phyloP scores from a whole-genome alignment of 495 filamentous ascomycete genomes.

The Massariosphaeria phaeospora region DNA sequence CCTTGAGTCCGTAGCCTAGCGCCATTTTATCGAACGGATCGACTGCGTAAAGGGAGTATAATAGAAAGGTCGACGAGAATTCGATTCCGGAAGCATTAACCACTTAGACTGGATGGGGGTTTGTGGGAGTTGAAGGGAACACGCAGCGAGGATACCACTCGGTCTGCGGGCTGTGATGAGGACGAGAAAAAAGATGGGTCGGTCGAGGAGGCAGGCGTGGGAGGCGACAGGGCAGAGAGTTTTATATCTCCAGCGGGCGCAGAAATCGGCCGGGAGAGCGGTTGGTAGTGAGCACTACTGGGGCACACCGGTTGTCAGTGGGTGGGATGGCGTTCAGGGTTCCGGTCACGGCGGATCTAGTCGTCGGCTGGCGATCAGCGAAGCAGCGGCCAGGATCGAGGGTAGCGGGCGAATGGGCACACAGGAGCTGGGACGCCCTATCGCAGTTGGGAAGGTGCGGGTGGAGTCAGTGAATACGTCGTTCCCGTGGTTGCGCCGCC shows the following conservation, averaged over 20 bases:
- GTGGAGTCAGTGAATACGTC: too few relatives aligned
- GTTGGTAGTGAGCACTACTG: too few relatives aligned
- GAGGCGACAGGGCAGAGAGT: background rate
- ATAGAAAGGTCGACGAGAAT: constrained; percentile 38
- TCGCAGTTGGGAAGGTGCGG: too few relatives aligned
- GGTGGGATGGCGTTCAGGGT: too few relatives aligned
- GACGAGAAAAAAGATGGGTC: background rate
- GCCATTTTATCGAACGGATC: constrained; percentile 51
- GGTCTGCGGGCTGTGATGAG: background rate
- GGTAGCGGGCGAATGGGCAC: too few relatives aligned
- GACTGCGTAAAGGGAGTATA: constrained; percentile 37
- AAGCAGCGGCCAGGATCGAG: too few relatives aligned
- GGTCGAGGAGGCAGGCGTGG: background rate
- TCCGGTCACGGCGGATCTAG: too few relatives aligned
- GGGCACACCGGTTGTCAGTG: too few relatives aligned
- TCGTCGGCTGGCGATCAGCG: too few relatives aligned
- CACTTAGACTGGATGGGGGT: constrained; percentile 23
- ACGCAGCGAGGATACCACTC: constrained; percentile 4
- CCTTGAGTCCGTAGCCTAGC: constrained; percentile 37
- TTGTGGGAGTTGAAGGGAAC: background rate
- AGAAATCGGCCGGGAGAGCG: too few relatives aligned
- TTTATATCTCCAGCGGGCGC: background rate
- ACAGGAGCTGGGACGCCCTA: too few relatives aligned
- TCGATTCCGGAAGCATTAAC: constrained; percentile 46
- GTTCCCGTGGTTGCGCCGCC: too few relatives aligned